A percentile compares a stretch with the other conserved stretches of the same genome.
Conservation (phyloP, 2,329 filamentous ascomycete genomes). For the Alternaria angustiovoidea region DNA sequence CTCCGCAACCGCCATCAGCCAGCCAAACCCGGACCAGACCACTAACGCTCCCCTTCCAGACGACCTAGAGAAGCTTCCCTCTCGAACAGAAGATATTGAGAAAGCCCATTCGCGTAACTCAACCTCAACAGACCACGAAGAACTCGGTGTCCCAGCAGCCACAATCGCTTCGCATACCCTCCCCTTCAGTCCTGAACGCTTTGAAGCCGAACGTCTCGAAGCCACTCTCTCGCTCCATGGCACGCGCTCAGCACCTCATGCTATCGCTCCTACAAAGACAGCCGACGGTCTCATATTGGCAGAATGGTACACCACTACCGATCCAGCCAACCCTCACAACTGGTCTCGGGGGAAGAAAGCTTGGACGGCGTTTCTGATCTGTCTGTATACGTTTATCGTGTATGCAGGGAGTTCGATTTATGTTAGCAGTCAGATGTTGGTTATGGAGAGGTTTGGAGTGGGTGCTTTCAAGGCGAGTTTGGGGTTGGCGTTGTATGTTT, state of each 20-base stretch:
- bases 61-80: neutral
- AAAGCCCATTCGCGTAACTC: neutral
- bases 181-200: neutral
- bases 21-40: neutral
- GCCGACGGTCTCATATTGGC: slow-evolving; percentile 52
- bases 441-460: slow-evolving; percentile 64
- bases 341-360: slow-evolving; percentile 48
- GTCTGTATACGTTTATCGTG: slow-evolving; percentile 69
- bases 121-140: neutral
- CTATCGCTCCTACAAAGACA: slow-evolving; percentile 46
- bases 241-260: slow-evolving; percentile 40
- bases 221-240: slow-evolving; percentile 16
- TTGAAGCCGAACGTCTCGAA: neutral
- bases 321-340: slow-evolving; percentile 52
- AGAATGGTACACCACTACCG: slow-evolving; percentile 56
- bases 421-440: slow-evolving; percentile 52
- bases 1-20: slow-evolving; percentile 24
- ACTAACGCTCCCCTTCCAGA: neutral
- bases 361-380: slow-evolving; percentile 50
- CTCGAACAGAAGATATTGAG: neutral
- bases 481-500: slow-evolving; percentile 69
- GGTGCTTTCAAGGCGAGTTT: slow-evolving; percentile 62
- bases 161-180: neutral
- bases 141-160: neutral
- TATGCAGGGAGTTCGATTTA: slow-evolving; percentile 65